Evolutionary conservation across 768 basidiomycete genomes (phyloP).

Genomic region (Trametes villosa): DNA sequence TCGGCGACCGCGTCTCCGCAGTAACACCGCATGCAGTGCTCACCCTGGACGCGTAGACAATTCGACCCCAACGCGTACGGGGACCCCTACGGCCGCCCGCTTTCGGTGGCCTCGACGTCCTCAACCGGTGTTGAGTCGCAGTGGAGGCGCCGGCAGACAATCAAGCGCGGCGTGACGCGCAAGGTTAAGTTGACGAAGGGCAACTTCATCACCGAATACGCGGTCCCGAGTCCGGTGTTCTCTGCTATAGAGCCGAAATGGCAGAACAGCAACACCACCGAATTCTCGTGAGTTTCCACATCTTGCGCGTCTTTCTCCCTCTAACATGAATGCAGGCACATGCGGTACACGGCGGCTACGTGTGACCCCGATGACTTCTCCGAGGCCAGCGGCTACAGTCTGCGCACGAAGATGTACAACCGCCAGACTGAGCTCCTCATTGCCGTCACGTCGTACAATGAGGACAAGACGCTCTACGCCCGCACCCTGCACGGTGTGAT

Average conservation of each 20-base stretch:
- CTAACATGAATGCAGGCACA: slow-evolving; percentile 56
- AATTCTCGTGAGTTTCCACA: slow-evolving; percentile 77
- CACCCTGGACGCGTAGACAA: slow-evolving; percentile 22
- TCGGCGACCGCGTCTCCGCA: slow-evolving; percentile 23
- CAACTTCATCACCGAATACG: slow-evolving; percentile 90
- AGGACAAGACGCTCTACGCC: slow-evolving; percentile 90
- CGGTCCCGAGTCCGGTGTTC: slow-evolving; percentile 82
- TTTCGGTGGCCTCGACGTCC: slow-evolving; percentile 40
- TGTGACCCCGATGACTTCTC: slow-evolving; percentile 90
- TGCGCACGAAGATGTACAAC: slow-evolving; percentile 83
- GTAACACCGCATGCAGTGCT: not conserved
- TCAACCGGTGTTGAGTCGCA: slow-evolving; percentile 42
- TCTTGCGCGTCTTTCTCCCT: not conserved
- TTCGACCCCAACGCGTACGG: slow-evolving; percentile 65
- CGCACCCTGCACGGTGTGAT: slow-evolving; percentile 95
- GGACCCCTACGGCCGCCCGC: slow-evolving; percentile 66
- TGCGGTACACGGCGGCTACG: slow-evolving; percentile 93
- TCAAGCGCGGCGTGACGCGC: slow-evolving; percentile 92
- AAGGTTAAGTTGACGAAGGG: slow-evolving; percentile 93
- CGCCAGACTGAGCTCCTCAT: slow-evolving; percentile 93
- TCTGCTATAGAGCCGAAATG: slow-evolving; percentile 85
- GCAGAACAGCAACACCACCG: slow-evolving; percentile 71
- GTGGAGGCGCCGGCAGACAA: slow-evolving; percentile 81
- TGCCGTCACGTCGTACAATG: slow-evolving; percentile 92
- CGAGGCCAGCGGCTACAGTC: slow-evolving; percentile 78